Conservation (phyloP, 306 rosid species). For the Fagus crenata region DNA sequence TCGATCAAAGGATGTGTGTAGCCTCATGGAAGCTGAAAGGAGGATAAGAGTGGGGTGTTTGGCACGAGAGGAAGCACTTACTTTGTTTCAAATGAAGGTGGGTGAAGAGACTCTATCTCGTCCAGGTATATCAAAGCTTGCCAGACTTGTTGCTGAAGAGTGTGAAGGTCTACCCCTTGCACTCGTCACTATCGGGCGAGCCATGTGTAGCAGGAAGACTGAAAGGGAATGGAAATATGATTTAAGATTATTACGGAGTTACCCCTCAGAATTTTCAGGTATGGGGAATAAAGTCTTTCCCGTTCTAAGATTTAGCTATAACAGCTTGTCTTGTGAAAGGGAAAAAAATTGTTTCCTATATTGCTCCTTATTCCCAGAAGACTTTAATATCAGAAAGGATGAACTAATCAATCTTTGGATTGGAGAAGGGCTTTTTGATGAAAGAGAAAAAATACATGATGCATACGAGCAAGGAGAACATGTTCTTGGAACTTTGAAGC, state of each 20-base stretch:
- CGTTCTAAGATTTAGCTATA: constrained; percentile 25
- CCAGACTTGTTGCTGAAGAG: too few relatives aligned
- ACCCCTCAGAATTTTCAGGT: background rate
- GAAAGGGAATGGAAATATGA: constrained; percentile 19
- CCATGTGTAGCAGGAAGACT: background rate
- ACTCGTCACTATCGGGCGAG: too few relatives aligned
- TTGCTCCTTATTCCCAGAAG: constrained; percentile 30
- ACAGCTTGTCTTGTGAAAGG: constrained; percentile 7
- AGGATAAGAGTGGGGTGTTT: too few relatives aligned
- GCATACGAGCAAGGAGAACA: background rate
- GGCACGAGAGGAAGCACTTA: too few relatives aligned
- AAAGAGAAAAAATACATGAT: background rate
- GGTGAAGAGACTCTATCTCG: too few relatives aligned
- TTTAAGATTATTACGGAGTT: background rate
- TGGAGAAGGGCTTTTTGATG: constrained; percentile 5
- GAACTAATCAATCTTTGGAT: constrained; percentile 16
- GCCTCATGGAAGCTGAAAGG: too few relatives aligned
- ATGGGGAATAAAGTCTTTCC: constrained; percentile 7
- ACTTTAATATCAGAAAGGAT: background rate
- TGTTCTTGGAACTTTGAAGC: background rate
- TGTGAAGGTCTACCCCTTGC: too few relatives aligned
- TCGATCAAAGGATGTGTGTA: too few relatives aligned
- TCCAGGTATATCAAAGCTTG: too few relatives aligned
- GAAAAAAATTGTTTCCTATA: constrained; percentile 24
- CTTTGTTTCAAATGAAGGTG: too few relatives aligned